These are phyloP conservation scores for Pichia sp. DNA, from an alignment of 1,139 yeast species.

Conservation along the genomic window DNA sequence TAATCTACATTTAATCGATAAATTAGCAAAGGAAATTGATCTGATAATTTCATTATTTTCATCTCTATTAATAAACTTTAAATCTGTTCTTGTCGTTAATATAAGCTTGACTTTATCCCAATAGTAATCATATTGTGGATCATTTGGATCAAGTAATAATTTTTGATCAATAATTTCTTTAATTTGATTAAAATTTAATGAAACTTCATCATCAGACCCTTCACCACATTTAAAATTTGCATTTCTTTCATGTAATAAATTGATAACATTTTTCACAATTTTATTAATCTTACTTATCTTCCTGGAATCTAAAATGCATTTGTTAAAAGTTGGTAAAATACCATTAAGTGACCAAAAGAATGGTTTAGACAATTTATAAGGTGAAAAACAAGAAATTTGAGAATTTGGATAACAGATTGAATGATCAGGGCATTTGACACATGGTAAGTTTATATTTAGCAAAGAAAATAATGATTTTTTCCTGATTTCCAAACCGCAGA, in stretches of 20 bases:
- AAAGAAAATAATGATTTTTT: conserved; percentile 2
- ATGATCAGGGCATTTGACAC: conserved; percentile 77
- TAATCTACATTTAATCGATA: conserved; percentile 55
- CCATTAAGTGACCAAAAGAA: conserved; percentile 49
- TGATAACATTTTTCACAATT: conserved; percentile 61
- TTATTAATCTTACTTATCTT: conserved; percentile 65
- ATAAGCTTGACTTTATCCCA: conserved; percentile 23
- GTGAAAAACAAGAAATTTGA: conserved; percentile 63
- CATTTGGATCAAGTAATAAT: conserved; percentile 21
- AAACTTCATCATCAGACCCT: conserved; percentile 27
- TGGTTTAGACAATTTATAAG: conserved; percentile 52
- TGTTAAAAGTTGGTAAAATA: conserved; percentile 51
- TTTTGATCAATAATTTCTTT: conserved; percentile 19
- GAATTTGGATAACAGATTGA: conserved; percentile 67
- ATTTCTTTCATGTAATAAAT: conserved; percentile 62
- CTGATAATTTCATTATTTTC: conserved; percentile 51
- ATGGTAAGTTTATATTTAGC: conserved; percentile 34
- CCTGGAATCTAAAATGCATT: conserved; percentile 72
- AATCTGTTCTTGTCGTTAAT: conserved; percentile 33
- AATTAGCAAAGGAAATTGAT: conserved; percentile 65
- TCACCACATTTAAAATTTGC: conserved; percentile 49
- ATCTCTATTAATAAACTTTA: conserved; percentile 6
- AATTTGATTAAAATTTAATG: conserved; percentile 20
- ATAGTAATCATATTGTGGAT: conserved; percentile 30
- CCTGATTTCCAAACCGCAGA: conserved; percentile 56